Evolutionary conservation across 352 stramenopile species (phyloP).

Genomic region (Pseudoperonospora humuli): DNA sequence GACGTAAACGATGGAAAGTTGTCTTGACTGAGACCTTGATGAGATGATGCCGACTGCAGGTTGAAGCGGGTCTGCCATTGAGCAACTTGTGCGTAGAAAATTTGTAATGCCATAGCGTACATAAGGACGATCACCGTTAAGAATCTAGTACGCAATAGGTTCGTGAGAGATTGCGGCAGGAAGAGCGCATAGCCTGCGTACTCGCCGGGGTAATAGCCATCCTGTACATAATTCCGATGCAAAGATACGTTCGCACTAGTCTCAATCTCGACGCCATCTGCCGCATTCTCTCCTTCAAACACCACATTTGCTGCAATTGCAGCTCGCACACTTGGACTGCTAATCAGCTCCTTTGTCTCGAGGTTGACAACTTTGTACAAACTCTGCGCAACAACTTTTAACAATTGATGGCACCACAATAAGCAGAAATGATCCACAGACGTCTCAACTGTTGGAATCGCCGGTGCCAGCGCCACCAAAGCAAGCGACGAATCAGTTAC

Average conservation of each 20-base stretch:
- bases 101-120: slow-evolving; percentile 54
- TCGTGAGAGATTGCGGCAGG: slow-evolving; percentile 41
- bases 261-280: slow-evolving; percentile 6
- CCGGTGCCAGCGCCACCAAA: slow-evolving; percentile 44
- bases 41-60: slow-evolving; percentile 23
- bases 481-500: slow-evolving; percentile 22
- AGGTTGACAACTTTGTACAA: slow-evolving; percentile 56
- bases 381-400: slow-evolving; percentile 53
- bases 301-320: slow-evolving; percentile 36
- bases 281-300: slow-evolving; percentile 15
- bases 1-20: slow-evolving; percentile 50
- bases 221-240: slow-evolving; percentile 40
- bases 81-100: slow-evolving; percentile 53
- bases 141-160: slow-evolving; percentile 40
- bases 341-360: slow-evolving; percentile 34
- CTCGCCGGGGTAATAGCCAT: slow-evolving; percentile 45
- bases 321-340: slow-evolving; percentile 32
- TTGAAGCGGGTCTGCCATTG: slow-evolving; percentile 65
- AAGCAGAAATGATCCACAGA: slow-evolving; percentile 78
- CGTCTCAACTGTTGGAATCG: slow-evolving; percentile 51
- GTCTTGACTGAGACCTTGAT: slow-evolving; percentile 20
- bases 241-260: slow-evolving; percentile 19
- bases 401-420: slow-evolving; percentile 79
- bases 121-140: slow-evolving; percentile 49
- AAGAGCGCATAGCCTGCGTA: slow-evolving; percentile 36